phyloP scores from a whole-genome alignment of 2,329 filamentous ascomycete species.

The Penicillium sp. region DNA sequence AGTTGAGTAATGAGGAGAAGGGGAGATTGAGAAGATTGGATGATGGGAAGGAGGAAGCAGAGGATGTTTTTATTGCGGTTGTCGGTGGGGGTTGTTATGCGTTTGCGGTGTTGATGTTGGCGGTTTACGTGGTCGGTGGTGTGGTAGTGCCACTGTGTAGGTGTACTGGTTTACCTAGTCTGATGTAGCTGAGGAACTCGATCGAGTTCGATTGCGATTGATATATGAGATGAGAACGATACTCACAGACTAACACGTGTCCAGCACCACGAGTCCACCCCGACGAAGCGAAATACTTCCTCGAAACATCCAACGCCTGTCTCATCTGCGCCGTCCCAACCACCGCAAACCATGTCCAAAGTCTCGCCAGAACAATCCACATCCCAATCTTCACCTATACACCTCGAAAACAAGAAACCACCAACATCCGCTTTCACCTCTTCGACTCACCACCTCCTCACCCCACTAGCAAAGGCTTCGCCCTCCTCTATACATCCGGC shows the following conservation, averaged over 20 bases:
- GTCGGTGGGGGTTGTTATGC: neutral
- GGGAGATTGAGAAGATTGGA: neutral
- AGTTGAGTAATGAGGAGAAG: neutral
- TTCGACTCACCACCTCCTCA: neutral
- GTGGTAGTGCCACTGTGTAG: neutral
- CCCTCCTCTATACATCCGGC: neutral
- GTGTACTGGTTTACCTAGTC: neutral
- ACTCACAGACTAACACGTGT: neutral
- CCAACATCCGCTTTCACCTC: neutral
- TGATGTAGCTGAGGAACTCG: too few relatives aligned
- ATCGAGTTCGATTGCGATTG: too few relatives aligned
- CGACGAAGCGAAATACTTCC: neutral
- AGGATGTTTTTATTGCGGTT: neutral
- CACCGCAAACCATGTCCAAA: neutral
- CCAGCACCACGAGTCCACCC: neutral
- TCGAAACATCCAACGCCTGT: neutral
- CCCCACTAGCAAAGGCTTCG: neutral
- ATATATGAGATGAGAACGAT: neutral
- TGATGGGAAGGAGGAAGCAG: neutral
- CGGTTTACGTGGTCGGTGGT: neutral
- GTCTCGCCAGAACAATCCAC: neutral
- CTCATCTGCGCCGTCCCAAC: neutral
- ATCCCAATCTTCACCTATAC: neutral
- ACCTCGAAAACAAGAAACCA: neutral
- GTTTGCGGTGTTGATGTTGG: neutral